Conservation (phyloP, 1,139 yeast genomes). For the Geotrichum carabidarum region DNA sequence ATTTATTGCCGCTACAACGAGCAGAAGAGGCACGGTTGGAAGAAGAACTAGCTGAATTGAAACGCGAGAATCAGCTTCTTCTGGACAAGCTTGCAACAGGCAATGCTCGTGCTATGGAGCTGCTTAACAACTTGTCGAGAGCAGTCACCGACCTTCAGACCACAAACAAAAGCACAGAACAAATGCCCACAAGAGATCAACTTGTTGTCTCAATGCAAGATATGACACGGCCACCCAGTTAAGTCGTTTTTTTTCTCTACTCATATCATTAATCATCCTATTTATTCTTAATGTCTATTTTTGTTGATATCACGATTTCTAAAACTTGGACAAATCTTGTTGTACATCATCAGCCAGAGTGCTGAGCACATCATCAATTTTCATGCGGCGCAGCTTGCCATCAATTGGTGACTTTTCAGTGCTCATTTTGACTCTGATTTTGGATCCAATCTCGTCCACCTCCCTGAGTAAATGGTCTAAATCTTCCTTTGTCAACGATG, state of each 20-base stretch:
- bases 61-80: conserved; percentile 3
- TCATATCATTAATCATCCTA: not conserved
- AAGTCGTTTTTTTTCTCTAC: not conserved
- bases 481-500: conserved; percentile 90
- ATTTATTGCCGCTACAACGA: conserved; percentile 28
- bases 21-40: conserved; percentile 9
- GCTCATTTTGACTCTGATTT: conserved; percentile 67
- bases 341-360: conserved; percentile 62
- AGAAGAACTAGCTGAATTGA: conserved; percentile 2
- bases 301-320: not conserved
- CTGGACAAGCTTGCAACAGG: not conserved
- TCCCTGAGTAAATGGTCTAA: conserved; percentile 72
- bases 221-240: not conserved
- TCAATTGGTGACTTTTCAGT: conserved; percentile 30
- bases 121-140: conserved; percentile 3
- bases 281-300: not conserved
- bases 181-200: conserved; percentile 4
- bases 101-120: conserved; percentile 2
- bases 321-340: conserved; percentile 23
- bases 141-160: conserved; percentile 3
- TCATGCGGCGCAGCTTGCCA: conserved; percentile 65
- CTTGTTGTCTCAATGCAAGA: conserved; percentile 1
- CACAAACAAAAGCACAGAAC: conserved; percentile 3
- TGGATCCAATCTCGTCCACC: conserved; percentile 76
- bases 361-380: conserved; percentile 68